Conservation (phyloP, 2,329 filamentous ascomycete genomes). For the Botrytis byssoidea region DNA sequence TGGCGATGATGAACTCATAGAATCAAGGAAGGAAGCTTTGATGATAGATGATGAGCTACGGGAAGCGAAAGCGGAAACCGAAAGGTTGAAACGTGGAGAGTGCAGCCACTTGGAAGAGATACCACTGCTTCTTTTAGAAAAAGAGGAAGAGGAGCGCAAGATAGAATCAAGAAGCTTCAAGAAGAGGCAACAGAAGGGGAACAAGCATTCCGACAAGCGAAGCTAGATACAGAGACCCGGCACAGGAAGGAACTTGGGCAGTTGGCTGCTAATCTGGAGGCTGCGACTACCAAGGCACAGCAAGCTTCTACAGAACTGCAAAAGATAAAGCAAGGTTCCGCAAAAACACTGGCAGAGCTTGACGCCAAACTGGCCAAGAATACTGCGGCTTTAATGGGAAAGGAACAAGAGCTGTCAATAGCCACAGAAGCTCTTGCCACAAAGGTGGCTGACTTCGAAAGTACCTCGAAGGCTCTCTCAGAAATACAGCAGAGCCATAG, state of each 20-base stretch:
- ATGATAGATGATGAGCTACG: not conserved
- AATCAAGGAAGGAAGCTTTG: too few relatives aligned
- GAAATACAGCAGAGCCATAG: not conserved
- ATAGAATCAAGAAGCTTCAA: not conserved
- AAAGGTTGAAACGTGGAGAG: not conserved
- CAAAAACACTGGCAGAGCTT: not conserved
- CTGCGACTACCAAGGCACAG: not conserved
- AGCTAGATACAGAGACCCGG: not conserved
- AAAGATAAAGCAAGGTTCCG: not conserved
- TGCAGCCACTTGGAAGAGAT: not conserved
- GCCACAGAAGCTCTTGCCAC: not conserved
- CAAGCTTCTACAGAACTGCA: not conserved
- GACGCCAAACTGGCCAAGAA: not conserved
- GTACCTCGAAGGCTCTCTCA: not conserved
- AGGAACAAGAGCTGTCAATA: not conserved
- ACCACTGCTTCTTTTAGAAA: not conserved
- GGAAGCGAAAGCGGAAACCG: not conserved
- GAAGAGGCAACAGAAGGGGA: not conserved
- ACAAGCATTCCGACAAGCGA: not conserved
- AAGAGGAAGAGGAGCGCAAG: not conserved
- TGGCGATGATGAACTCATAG: too few relatives aligned
- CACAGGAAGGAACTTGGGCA: not conserved
- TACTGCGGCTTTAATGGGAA: not conserved
- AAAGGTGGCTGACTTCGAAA: not conserved
- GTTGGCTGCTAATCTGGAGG: not conserved